These are phyloP conservation scores for Flammula alnicola DNA, from an alignment of 1,284 basidiomycete genomes.

Conservation along the genomic window DNA sequence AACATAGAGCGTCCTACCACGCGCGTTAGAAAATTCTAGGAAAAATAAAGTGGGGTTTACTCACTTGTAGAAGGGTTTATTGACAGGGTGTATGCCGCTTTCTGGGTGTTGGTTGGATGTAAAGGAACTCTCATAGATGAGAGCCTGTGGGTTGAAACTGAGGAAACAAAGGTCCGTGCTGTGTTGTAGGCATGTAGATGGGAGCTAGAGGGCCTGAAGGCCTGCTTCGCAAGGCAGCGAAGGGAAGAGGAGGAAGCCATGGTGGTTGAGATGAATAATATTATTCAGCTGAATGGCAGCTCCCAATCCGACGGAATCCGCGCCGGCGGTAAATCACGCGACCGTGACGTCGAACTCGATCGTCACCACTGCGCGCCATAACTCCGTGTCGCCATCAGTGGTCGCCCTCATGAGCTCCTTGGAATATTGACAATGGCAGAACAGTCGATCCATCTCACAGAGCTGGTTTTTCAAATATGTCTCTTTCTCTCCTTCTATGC, in stretches of 20 bases:
- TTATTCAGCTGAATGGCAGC: slow-evolving; percentile 2
- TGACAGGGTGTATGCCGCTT: slow-evolving; percentile 14
- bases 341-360: slow-evolving; percentile 6
- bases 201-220: slow-evolving; percentile 11
- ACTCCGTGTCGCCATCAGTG: too few relatives aligned
- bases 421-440: too few relatives aligned
- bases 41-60: slow-evolving; percentile 1
- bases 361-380: background rate
- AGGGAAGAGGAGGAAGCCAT: slow-evolving; percentile 28
- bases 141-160: slow-evolving; percentile 10
- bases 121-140: too few relatives aligned
- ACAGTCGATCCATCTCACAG: background rate
- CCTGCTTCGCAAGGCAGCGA: slow-evolving; percentile 18
- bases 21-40: slow-evolving; percentile 8
- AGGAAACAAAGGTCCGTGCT: slow-evolving; percentile 18
- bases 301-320: slow-evolving; percentile 1
- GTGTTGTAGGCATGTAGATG: slow-evolving; percentile 10
- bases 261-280: slow-evolving; percentile 18
- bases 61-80: slow-evolving; percentile 18
- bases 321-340: slow-evolving; percentile 9
- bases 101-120: slow-evolving; percentile 12
- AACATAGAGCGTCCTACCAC: slow-evolving; percentile 86
- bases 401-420: too few relatives aligned
- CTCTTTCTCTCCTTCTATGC: slow-evolving; percentile 22
- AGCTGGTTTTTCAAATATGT: slow-evolving; percentile 11